phyloP scores from a whole-genome alignment of 2,329 filamentous ascomycete genomes.

The Triangularia setosa region DNA sequence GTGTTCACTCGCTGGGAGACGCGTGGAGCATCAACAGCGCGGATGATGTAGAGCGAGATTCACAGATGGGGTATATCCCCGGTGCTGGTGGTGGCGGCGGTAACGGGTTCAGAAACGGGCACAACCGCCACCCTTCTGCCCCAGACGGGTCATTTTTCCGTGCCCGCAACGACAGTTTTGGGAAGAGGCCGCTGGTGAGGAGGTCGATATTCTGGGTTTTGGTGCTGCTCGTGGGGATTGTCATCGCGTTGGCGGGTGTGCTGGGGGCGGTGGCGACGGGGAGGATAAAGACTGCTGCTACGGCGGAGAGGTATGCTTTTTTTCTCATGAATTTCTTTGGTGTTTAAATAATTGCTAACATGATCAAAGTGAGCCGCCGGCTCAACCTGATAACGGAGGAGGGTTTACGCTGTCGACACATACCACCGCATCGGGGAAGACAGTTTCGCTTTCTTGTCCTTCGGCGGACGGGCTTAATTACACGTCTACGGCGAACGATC shows the following conservation, averaged over 20 bases:
- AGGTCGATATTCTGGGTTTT: slow-evolving; percentile 13
- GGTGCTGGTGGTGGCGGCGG: background rate
- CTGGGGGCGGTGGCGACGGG: slow-evolving; percentile 19
- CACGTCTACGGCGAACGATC: background rate
- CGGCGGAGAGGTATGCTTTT: slow-evolving; percentile 1
- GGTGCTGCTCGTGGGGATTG: slow-evolving; percentile 6
- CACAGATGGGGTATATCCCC: background rate
- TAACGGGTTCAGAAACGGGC: background rate
- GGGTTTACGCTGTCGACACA: background rate
- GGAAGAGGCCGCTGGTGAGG: slow-evolving; percentile 8
- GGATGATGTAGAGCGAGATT: background rate
- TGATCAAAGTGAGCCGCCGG: background rate
- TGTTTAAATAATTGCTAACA: background rate
- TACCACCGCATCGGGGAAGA: background rate
- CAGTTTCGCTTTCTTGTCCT: slow-evolving; percentile 9
- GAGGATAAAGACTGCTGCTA: slow-evolving; percentile 9
- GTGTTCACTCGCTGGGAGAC: slow-evolving; percentile 14
- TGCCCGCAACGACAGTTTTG: background rate
- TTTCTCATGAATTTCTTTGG: background rate
- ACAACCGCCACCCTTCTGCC: background rate
- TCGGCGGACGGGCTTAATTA: slow-evolving; percentile 12
- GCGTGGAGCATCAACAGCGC: slow-evolving; percentile 16
- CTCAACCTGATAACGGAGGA: background rate
- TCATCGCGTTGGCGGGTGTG: slow-evolving; percentile 18
- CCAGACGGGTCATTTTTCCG: background rate